These are phyloP conservation scores for Cyclotella kingstonii DNA, from an alignment of 108 stramenopile species.

Conservation along the genomic window DNA sequence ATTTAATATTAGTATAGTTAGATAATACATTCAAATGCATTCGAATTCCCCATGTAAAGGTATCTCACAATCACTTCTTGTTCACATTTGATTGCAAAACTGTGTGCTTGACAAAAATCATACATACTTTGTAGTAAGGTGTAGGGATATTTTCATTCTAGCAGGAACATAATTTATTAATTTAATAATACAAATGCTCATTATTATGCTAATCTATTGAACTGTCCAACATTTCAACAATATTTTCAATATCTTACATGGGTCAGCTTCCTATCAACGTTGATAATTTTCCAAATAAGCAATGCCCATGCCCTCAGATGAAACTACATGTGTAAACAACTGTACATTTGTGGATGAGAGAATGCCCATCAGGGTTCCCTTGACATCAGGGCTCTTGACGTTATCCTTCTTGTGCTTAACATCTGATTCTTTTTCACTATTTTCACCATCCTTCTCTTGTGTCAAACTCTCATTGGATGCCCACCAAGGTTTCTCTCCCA, in stretches of 20 bases:
- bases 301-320: conserved; percentile 52
- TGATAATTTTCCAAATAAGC: conserved; percentile 47
- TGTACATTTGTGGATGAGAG: conserved; percentile 50
- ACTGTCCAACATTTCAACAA: conserved; percentile 5
- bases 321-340: conserved; percentile 64
- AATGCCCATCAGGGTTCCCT: conserved; percentile 69
- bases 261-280: no score
- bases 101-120: no score
- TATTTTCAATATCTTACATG: neutral
- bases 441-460: conserved; percentile 11
- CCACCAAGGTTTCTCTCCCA: conserved; percentile 34
- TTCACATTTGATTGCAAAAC: no score
- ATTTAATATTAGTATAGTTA: no score
- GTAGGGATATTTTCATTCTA: no score
- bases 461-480: conserved; percentile 7
- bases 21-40: no score
- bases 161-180: no score
- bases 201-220: no score
- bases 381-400: conserved; percentile 23
- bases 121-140: no score
- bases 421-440: conserved; percentile 8
- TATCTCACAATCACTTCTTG: no score
- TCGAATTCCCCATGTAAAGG: no score
- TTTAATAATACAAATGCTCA: no score
- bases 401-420: conserved; percentile 17